A percentile compares a stretch with the other conserved stretches of the same genome.
phyloP scores from a whole-genome alignment of 2,329 filamentous ascomycete genomes.

The Aspergillus quadricinctus region DNA sequence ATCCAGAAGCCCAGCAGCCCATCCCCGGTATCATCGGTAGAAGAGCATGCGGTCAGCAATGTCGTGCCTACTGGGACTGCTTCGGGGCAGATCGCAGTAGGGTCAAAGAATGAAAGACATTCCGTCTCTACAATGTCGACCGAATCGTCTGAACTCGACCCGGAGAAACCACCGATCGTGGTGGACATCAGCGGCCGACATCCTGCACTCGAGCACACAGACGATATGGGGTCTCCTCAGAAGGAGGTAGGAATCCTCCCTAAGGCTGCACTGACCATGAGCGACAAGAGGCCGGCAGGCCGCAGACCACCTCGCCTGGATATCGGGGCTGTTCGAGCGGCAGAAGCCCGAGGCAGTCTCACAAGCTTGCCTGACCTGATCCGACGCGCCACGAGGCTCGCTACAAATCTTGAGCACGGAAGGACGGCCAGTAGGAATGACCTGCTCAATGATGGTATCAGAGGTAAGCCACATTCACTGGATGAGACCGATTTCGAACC shows the following conservation, averaged over 20 bases:
- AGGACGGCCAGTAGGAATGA: constrained; percentile 59
- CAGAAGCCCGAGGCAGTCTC: constrained; percentile 79
- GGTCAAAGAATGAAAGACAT: constrained; percentile 8
- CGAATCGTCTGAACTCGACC: constrained; percentile 24
- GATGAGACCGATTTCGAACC: neutral
- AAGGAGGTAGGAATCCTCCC: constrained; percentile 24
- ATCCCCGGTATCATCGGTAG: constrained; percentile 11
- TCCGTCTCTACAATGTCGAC: constrained; percentile 19
- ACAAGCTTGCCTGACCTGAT: constrained; percentile 93
- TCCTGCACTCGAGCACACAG: constrained; percentile 3
- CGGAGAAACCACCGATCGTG: constrained; percentile 32
- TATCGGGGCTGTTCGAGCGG: constrained; percentile 74
- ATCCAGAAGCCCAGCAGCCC: constrained; percentile 30
- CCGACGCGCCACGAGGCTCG: constrained; percentile 76
- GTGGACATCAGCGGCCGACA: constrained; percentile 9
- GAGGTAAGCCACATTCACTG: constrained; percentile 22
- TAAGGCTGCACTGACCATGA: constrained; percentile 33
- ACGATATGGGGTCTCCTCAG: constrained; percentile 16
- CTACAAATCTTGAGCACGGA: constrained; percentile 82
- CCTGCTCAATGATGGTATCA: constrained; percentile 34
- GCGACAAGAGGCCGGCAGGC: constrained; percentile 34
- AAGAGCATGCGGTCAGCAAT: constrained; percentile 1
- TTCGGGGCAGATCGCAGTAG: constrained; percentile 12
- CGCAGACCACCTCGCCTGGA: constrained; percentile 67
- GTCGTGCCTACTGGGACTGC: neutral